A percentile compares a stretch with the other conserved stretches of the same genome.
Conservation (phyloP, 371 early-diverging fungal species). For the Zopfochytrium polystomum region DNA sequence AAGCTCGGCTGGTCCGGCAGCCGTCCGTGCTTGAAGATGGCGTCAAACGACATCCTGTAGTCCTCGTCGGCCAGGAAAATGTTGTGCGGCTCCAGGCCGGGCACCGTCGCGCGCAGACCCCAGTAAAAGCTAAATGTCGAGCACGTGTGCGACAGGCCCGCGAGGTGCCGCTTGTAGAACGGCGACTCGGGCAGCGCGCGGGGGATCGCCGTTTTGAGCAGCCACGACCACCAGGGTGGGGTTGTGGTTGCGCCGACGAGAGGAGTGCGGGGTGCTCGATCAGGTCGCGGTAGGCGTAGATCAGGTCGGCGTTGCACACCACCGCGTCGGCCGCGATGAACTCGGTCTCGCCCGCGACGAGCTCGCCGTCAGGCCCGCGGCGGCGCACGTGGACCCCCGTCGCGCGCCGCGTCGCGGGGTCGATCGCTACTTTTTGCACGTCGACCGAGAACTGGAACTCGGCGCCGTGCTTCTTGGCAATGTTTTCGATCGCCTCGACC, state of each 20-base stretch:
- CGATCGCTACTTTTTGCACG: constrained; percentile 51
- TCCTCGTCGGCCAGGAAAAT: constrained; percentile 58
- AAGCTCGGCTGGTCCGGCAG: constrained; percentile 57
- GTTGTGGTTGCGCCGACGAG: constrained; percentile 5
- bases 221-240: too few species aligned
- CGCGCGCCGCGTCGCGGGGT: constrained; percentile 27
- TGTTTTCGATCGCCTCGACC: constrained; percentile 49
- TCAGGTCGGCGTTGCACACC: constrained; percentile 62
- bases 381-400: too few species aligned
- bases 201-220: too few species aligned
- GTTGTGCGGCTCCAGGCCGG: constrained; percentile 58
- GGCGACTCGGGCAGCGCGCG: too few species aligned
- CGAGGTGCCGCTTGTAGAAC: constrained; percentile 44
- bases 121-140: constrained; percentile 64
- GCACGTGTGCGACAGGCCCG: constrained; percentile 53
- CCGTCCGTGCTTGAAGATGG: constrained; percentile 51
- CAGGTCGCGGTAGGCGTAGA: constrained; percentile 57
- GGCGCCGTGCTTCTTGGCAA: constrained; percentile 55
- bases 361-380: too few species aligned
- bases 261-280: constrained; percentile 33
- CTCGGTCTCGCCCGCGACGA: constrained; percentile 47
- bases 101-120: constrained; percentile 51
- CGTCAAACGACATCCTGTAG: constrained; percentile 58
- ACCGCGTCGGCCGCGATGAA: constrained; percentile 60
- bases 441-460: constrained; percentile 47